Conservation (phyloP, 805 yeast genomes). For the Brettanomyces anomalus region DNA sequence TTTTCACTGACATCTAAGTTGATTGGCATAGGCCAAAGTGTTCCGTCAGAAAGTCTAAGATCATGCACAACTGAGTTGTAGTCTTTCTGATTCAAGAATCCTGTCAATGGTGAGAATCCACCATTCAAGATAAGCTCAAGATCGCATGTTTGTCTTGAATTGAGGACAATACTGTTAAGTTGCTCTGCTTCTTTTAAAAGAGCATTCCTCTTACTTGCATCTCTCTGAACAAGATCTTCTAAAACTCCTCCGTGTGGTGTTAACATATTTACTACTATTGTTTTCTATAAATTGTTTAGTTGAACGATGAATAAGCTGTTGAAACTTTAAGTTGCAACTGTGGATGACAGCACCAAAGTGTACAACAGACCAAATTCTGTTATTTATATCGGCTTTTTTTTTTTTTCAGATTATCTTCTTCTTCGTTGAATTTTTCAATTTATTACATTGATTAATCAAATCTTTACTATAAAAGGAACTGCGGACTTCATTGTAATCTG, state of each 20-base stretch:
- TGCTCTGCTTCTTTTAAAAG: constrained; percentile 50
- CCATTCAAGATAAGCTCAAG: constrained; percentile 86
- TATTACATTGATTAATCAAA: no score
- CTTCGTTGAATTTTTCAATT: no score
- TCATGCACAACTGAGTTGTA: constrained; percentile 59
- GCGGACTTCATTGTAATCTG: neutral
- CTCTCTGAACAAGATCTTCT: constrained; percentile 81
- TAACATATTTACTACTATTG: constrained; percentile 35
- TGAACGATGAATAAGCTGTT: no score
- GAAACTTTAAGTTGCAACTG: no score
- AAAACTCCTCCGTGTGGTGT: constrained; percentile 90
- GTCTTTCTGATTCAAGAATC: constrained; percentile 59
- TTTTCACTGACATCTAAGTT: constrained; percentile 64
- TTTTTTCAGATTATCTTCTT: no score
- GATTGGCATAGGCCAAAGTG: constrained; percentile 89
- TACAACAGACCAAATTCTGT: no score
- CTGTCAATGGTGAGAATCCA: constrained; percentile 81
- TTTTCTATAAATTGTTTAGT: no score
- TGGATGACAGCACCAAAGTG: no score
- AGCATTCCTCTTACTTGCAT: constrained; percentile 46
- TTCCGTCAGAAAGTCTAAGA: constrained; percentile 65
- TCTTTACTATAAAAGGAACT: no score
- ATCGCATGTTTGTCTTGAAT: constrained; percentile 89
- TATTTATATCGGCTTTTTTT: no score
- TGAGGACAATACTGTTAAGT: constrained; percentile 43